Evolutionary conservation across 169 alveolate genomes (phyloP), one percentile per base, ranked within the genome.

Genomic region (Plasmodium vinckei): DNA sequence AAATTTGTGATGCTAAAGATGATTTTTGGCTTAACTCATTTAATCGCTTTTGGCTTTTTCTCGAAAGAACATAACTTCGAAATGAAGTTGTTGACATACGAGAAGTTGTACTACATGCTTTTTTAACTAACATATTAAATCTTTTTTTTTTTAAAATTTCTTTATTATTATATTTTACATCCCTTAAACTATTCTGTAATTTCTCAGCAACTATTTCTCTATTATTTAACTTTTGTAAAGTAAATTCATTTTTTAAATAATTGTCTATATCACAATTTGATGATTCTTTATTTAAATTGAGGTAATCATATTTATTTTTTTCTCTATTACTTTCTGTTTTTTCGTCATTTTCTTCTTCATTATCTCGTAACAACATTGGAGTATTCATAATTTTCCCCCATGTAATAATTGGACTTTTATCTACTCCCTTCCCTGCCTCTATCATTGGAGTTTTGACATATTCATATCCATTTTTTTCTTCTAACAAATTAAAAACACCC

Each of bases 371-470:
- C 27, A 73, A 15, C 9, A 25, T 73, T 13, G 88, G 88, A 39
- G 75, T 73, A 54, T 23, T 61, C 2, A 67, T 53, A 47, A 91
- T 77, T 15, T 72, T 65, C 0, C 94, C 94, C 94, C 94, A 91
- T 19, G 94, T 91, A 27, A 91, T 69, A 2, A 91, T 86, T 1
- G 94, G 94, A 17, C 67, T 87, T 51, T 68, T 54, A 59, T 91
- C 93, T 27, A 82, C 51, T 9, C 90, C 94, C 25, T 91, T 79
- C 23, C 94, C 94, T 0, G 94, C 94, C 15, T 68, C 59, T 47
- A 73, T 91, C 13, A 87, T 21, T 17, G 96, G 96, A 23, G 96
- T 93, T 1, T 73, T 46, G 13, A 93, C 94, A 63, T 87, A 93
- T 63, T 90, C 89, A 72, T 79, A 88, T 7, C 44, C 84, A 60